A percentile compares a stretch with the other conserved stretches of the same genome.
Conservation (phyloP, 2,329 filamentous ascomycete genomes). For the Trichophyton equinum region DNA sequence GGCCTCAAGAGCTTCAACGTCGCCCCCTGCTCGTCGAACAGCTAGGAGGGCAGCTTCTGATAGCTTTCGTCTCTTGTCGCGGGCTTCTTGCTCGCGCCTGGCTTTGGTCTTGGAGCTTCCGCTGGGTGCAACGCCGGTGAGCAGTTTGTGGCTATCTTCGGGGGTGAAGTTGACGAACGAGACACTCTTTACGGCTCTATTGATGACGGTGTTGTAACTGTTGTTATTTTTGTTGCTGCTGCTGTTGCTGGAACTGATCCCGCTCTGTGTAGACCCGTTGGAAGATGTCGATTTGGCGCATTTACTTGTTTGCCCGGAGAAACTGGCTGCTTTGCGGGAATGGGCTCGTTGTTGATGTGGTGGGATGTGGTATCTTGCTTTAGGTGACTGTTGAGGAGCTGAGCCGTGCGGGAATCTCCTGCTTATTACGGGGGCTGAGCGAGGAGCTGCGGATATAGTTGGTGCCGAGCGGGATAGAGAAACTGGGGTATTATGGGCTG, state of each 20-base stretch:
- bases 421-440: conserved; percentile 6
- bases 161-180: conserved; percentile 87
- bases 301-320: conserved; percentile 16
- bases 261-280: neutral
- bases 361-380: conserved; percentile 19
- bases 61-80: conserved; percentile 51
- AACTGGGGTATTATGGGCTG: neutral
- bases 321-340: conserved; percentile 29
- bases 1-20: conserved; percentile 33
- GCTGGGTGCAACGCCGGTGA: conserved; percentile 82
- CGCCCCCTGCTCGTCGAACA: conserved; percentile 34
- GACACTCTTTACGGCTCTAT: conserved; percentile 15
- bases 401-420: neutral
- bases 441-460: neutral
- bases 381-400: conserved; percentile 16
- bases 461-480: conserved; percentile 7
- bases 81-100: conserved; percentile 75
- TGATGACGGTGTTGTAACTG: neutral
- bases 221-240: neutral
- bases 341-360: conserved; percentile 24
- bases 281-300: conserved; percentile 16
- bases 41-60: conserved; percentile 33
- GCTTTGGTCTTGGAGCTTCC: conserved; percentile 91
- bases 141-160: conserved; percentile 60
- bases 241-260: neutral